Evolutionary conservation across 78 protist species (phyloP), one percentile per base, ranked within the genome.

Genomic region (Dictyostelium discoideum): DNA sequence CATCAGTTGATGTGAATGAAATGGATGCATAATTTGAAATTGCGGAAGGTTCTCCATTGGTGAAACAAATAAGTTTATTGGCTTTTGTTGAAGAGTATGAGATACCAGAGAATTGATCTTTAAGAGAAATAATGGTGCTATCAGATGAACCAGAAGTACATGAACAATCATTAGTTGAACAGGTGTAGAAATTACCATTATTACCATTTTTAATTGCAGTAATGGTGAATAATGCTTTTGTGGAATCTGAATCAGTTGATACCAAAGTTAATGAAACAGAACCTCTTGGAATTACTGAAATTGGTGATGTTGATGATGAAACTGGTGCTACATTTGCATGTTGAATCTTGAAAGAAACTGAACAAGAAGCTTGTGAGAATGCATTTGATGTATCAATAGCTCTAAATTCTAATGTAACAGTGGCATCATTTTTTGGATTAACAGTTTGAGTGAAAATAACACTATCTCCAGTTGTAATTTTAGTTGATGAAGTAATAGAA

Each of bases 291-390:
- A 26, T 72, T 7, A 48, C 50, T 1, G 92, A 37, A 13, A 57
- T 29, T 39, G 24, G 57, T 13, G 92, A 42, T 0, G 69, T 3
- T 3, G 54, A 11, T 3, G 81, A 8, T 20, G 76, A 14, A 24
- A 37, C 20, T 85, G 92, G 92, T 16, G 83, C 48, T 67, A 67
- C 22, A 16, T 92, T 85, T n/a, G 54, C 9, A 60, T 63, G 69
- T 5, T 2, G 3, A n/a, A 92, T 5, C 0, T 3, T 29, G 2
- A 82, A 18, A 2, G 95, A 10, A 0, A 73, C 2, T 1, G 11
- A 5, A 18, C 86, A 80, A 26, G 13, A 5, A 22, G 37, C 39
- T 26, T 69, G 46, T 1, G 85, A 54, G 14, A 76, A 0, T 5
- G 93, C 20, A 57, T 4, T 8, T 6, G 10, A 2, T 44, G 82